Evolutionary conservation across 2,329 filamentous ascomycete genomes (phyloP), one percentile per base, ranked within the genome.

Genomic region (Venturia effusa): DNA sequence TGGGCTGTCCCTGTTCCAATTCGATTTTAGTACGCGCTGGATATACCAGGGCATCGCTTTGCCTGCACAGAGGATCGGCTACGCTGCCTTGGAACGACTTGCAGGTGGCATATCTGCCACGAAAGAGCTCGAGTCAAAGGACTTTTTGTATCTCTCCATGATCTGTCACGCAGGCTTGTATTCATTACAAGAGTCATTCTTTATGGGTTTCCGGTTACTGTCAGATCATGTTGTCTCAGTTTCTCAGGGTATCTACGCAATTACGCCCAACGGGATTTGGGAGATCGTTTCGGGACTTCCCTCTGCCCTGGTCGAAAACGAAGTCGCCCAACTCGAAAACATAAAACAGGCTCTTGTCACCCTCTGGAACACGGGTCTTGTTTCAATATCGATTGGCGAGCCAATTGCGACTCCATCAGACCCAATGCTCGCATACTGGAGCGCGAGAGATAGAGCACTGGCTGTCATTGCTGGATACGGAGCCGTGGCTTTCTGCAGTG

Each of bases 381-480:
- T 62, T 19, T 62, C 57, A 5, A 24, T 64, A 34, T 55, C 57
- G 24, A 48, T 62, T 11, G 59, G 63, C 22, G 37, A 39, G 30
- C 59, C 43, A 10, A 61, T 64, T 24, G 15, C 30, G 11, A 39
- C 41, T 30, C 64, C 71, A n/a, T 63, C 75, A 5, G 78, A 80
- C 37, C 71, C 75, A 5, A 63, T 70, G 5, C 69, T 76, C 22
- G 70, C 74, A 27, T 74, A 74, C 66, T 81, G 80, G 77, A 80
- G 74, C 61, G 74, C 77, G 7, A 74, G 72, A 65, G 86, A 88
- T 72, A 80, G 85, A 30, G 74, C 82, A n/a, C 79, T 87, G 77
- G 92, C 93, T 17, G 89, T 96, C 45, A 70, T 92, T 1, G 81
- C 88, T 59, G 94, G 94, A 15, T 99, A 99, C 72, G 71, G 86